Percentiles rank a stretch among this genome's conserved stretches.
Evolutionary conservation across 2,329 filamentous ascomycete species (phyloP).

Genomic region (Botrytis fabae): DNA sequence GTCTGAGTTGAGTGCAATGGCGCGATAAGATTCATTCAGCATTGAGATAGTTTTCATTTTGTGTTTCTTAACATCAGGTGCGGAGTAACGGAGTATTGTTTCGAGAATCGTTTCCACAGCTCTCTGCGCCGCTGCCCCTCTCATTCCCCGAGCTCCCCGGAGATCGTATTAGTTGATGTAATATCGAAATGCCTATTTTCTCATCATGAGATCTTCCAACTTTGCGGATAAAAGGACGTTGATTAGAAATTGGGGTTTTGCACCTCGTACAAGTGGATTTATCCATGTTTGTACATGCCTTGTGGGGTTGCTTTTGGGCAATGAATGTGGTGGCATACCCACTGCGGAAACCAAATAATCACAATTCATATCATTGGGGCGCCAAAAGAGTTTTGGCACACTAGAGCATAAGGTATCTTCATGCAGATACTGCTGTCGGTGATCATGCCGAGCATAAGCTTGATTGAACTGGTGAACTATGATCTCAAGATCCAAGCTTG

Average conservation of each 20-base stretch:
- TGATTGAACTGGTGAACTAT: background rate
- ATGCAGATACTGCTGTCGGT: background rate
- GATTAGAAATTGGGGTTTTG: background rate
- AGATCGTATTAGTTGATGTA: background rate
- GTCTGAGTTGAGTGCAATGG: background rate
- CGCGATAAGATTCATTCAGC: background rate
- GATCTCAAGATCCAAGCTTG: background rate
- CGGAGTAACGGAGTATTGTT: background rate
- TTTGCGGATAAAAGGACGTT: slow-evolving; percentile 10
- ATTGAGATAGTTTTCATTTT: slow-evolving; percentile 14
- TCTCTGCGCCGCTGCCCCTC: background rate
- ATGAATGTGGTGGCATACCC: background rate
- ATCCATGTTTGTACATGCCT: background rate
- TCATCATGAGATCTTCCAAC: slow-evolving; percentile 8
- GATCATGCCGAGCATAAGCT: background rate
- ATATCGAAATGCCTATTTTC: background rate
- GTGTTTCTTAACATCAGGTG: background rate
- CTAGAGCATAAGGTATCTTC: background rate
- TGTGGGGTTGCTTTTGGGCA: background rate
- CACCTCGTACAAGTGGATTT: background rate
- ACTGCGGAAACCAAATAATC: background rate
- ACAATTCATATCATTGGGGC: slow-evolving; percentile 8
- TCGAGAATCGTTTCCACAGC: background rate
- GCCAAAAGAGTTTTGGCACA: slow-evolving; percentile 6
- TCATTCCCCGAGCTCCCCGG: background rate